These are phyloP conservation scores for Fusarium aywerte DNA, from an alignment of 2,329 filamentous ascomycete genomes.

Conservation along the genomic window DNA sequence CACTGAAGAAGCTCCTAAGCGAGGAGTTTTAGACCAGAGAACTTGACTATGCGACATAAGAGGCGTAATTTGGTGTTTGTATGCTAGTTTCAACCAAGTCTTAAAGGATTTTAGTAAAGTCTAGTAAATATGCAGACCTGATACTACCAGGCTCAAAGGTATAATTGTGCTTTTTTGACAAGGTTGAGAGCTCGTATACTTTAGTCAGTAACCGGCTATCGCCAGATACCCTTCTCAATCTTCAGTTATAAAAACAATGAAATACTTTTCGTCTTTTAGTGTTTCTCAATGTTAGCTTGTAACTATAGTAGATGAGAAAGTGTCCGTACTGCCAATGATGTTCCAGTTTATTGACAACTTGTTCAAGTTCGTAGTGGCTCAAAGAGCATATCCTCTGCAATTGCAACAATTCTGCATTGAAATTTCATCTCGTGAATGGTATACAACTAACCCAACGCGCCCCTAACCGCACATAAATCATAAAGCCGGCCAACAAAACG, in stretches of 20 bases:
- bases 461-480: slow-evolving; percentile 40
- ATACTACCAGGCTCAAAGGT: too few species aligned
- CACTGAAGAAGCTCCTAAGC: slow-evolving; percentile 73
- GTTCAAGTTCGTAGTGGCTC: neutral
- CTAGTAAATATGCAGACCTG: too few species aligned
- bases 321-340: too few species aligned
- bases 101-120: too few species aligned
- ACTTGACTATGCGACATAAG: neutral
- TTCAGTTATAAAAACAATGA: neutral
- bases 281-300: neutral
- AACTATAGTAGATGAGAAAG: neutral
- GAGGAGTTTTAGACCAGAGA: slow-evolving; percentile 54
- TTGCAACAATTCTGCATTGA: slow-evolving; percentile 12
- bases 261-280: neutral
- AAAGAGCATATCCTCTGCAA: neutral
- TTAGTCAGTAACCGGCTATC: neutral
- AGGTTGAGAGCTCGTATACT: neutral
- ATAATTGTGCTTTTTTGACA: too few species aligned
- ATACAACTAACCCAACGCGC: slow-evolving; percentile 38
- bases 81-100: neutral
- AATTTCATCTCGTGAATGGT: slow-evolving; percentile 37
- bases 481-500: slow-evolving; percentile 26
- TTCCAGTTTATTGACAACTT: neutral
- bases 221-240: slow-evolving; percentile 26
- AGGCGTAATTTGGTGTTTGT: neutral